Conservation (phyloP, 768 basidiomycete species). For the Pulveroboletus sp. region DNA sequence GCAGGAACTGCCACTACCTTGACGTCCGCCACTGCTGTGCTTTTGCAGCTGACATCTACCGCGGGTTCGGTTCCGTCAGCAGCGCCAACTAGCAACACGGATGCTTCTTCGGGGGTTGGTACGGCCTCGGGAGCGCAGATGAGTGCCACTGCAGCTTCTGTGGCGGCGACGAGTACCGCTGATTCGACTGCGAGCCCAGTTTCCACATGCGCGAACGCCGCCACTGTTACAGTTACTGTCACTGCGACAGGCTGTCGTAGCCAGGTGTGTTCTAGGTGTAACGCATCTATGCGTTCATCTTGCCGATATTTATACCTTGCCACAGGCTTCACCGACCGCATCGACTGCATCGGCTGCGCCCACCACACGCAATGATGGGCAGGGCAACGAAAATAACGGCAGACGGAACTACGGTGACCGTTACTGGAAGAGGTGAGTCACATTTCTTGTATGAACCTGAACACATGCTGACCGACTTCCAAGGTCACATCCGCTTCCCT, state of each 20-base stretch:
- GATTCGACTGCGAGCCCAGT: background rate
- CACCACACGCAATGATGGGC: background rate
- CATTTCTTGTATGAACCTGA: background rate
- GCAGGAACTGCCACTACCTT: background rate
- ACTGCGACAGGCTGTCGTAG: slow-evolving; percentile 12
- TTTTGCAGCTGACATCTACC: background rate
- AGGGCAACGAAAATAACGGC: background rate
- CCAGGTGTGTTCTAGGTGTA: slow-evolving; percentile 6
- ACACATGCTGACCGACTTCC: background rate
- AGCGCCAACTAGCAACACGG: background rate
- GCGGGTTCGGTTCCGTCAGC: background rate
- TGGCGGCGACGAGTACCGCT: background rate
- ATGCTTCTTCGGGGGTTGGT: background rate
- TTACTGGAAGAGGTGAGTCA: slow-evolving; percentile 3
- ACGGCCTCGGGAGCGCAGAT: background rate
- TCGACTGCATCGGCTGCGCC: background rate
- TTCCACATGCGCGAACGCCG: slow-evolving; percentile 1
- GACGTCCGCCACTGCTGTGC: background rate
- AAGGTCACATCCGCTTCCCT: background rate
- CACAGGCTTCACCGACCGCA: background rate
- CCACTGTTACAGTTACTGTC: slow-evolving; percentile 15
- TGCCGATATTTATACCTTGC: background rate
- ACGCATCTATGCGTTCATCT: too few relatives aligned
- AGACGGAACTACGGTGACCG: background rate
- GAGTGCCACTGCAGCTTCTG: background rate